Conservation (phyloP, 768 basidiomycete genomes). For the Kwoniella sp. region DNA sequence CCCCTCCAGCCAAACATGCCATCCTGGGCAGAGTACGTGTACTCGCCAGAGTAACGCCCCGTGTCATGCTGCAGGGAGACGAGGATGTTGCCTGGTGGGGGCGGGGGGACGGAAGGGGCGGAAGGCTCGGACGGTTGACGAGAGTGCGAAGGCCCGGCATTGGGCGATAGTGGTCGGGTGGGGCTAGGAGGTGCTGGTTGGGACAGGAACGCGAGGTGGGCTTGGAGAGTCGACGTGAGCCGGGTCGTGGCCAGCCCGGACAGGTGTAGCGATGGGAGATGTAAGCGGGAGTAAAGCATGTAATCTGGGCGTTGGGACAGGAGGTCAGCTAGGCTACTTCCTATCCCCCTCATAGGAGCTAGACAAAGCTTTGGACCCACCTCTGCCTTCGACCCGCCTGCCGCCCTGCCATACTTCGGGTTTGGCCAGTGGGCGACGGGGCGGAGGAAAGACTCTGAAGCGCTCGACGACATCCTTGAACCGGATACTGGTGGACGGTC, state of each 20-base stretch:
- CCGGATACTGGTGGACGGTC: slow-evolving; percentile 53
- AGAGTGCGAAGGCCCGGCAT: slow-evolving; percentile 49
- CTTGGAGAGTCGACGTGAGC: slow-evolving; percentile 71
- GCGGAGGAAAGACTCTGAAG: slow-evolving; percentile 77
- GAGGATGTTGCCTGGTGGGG: slow-evolving; percentile 57
- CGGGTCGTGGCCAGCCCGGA: slow-evolving; percentile 86
- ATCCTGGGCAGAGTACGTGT: slow-evolving; percentile 89
- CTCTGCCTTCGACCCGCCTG: slow-evolving; percentile 67
- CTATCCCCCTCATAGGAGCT: not conserved
- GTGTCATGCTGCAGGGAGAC: slow-evolving; percentile 85
- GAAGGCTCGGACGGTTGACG: slow-evolving; percentile 34
- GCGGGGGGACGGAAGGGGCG: slow-evolving; percentile 53
- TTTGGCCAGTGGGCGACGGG: slow-evolving; percentile 69
- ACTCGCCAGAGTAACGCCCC: slow-evolving; percentile 88
- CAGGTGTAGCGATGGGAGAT: slow-evolving; percentile 79
- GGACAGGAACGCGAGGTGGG: slow-evolving; percentile 61
- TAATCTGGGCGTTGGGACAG: slow-evolving; percentile 62
- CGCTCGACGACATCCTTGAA: slow-evolving; percentile 88
- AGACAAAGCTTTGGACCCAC: slow-evolving; percentile 55
- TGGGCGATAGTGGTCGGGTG: slow-evolving; percentile 22
- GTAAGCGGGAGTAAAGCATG: slow-evolving; percentile 84
- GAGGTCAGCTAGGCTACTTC: slow-evolving; percentile 1
- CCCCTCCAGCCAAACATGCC: slow-evolving; percentile 85
- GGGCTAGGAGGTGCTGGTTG: slow-evolving; percentile 52
- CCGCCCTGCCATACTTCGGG: slow-evolving; percentile 80